Percentiles rank a stretch among this genome's conserved stretches.
phyloP scores from a whole-genome alignment of 306 rosid species.

The Pyrus pyrifolia region DNA sequence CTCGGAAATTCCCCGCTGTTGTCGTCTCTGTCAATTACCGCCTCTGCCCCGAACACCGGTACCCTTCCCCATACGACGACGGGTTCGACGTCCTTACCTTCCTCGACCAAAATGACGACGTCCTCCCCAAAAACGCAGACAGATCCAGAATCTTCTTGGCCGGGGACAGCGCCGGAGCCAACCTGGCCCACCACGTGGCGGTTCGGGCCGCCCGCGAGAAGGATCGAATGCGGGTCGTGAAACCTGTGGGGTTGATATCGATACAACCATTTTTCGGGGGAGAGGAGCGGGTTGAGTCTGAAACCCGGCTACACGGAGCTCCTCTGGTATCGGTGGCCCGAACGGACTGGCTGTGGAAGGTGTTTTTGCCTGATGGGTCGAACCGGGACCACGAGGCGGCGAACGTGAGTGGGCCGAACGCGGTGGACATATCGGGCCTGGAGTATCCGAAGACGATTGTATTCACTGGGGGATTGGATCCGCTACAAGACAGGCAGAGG shows the following conservation, averaged over 20 bases:
- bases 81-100: conserved; percentile 45
- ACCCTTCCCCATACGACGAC: conserved; percentile 67
- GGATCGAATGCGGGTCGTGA: not conserved
- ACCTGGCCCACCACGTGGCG: conserved; percentile 59
- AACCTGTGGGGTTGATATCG: conserved; percentile 36
- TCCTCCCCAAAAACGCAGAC: conserved; percentile 44
- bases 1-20: conserved; percentile 32
- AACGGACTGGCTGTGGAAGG: conserved; percentile 65
- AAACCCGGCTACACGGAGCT: conserved; percentile 22
- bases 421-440: conserved; percentile 38
- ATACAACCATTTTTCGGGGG: conserved; percentile 86
- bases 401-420: conserved; percentile 60
- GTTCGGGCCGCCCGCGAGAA: conserved; percentile 21
- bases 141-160: conserved; percentile 43
- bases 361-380: conserved; percentile 21
- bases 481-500: conserved; percentile 68
- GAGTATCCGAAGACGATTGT: conserved; percentile 58
- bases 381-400: conserved; percentile 28
- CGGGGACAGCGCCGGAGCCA: conserved; percentile 87
- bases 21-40: conserved; percentile 70
- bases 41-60: conserved; percentile 53
- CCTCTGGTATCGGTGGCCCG: conserved; percentile 34
- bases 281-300: conserved; percentile 57
- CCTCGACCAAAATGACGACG: conserved; percentile 22
- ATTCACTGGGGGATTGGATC: conserved; percentile 62